phyloP scores from a whole-genome alignment of 306 rosid genomes.

The Castanea crenata region DNA sequence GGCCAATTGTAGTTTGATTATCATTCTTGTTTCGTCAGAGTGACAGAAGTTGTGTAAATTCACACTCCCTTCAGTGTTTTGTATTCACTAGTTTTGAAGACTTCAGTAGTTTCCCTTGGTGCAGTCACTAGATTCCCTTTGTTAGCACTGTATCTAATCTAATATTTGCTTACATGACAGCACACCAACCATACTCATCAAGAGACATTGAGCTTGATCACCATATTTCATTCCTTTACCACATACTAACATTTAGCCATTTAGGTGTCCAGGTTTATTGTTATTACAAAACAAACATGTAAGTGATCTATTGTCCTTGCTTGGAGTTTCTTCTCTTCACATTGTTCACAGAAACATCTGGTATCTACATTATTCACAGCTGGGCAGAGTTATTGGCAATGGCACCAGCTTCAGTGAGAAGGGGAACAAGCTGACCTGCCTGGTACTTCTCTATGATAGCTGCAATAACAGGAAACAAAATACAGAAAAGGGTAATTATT shows the following conservation, averaged over 20 bases:
- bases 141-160: too few relatives aligned
- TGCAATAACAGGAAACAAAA: conserved; percentile 30
- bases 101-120: not conserved
- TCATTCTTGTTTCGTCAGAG: too few relatives aligned
- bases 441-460: conserved; percentile 59
- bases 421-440: conserved; percentile 57
- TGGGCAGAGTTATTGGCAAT: conserved; percentile 45
- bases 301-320: not conserved
- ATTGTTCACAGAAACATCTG: not conserved
- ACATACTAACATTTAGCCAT: not conserved
- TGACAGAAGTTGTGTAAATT: too few relatives aligned
- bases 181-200: too few relatives aligned
- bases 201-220: too few relatives aligned
- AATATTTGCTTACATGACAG: too few relatives aligned
- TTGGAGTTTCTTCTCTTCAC: not conserved
- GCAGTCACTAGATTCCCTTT: too few relatives aligned
- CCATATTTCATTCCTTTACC: not conserved
- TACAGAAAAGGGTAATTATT: not conserved
- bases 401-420: conserved; percentile 73
- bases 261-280: not conserved
- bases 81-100: too few relatives aligned
- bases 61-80: too few relatives aligned
- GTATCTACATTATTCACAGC: conserved; percentile 19
- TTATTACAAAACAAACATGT: conserved; percentile 1
- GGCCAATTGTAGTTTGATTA: too few relatives aligned